Conservation (phyloP, 768 basidiomycete species). For the Strobilomyces echinocephalus region DNA sequence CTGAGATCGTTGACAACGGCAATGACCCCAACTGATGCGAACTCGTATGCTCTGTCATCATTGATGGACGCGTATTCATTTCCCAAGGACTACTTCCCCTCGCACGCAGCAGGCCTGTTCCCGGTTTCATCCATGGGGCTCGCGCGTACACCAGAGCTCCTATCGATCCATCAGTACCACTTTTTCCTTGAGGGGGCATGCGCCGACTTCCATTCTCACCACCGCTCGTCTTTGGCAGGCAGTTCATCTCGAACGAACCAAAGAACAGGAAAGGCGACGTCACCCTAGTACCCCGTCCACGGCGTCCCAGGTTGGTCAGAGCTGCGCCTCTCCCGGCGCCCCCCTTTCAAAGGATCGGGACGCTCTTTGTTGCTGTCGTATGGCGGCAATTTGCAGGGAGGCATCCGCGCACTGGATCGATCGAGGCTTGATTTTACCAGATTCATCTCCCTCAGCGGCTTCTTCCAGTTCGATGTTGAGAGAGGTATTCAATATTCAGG, state of each 20-base stretch:
- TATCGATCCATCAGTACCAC: not conserved
- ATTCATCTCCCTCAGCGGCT: constrained; percentile 9
- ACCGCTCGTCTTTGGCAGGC: constrained; percentile 7
- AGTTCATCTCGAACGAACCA: constrained; percentile 3
- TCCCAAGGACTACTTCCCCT: not conserved
- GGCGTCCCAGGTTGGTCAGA: not conserved
- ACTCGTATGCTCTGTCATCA: not conserved
- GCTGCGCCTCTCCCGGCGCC: not conserved
- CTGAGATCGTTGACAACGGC: constrained; percentile 1
- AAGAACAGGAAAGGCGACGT: constrained; percentile 1
- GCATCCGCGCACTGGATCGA: not conserved
- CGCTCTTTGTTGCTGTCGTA: not conserved
- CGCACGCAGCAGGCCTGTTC: not conserved
- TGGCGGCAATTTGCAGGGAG: constrained; percentile 1
- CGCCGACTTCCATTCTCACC: constrained; percentile 10
- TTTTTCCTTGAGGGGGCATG: not conserved
- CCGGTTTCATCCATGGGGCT: not conserved
- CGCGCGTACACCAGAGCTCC: not conserved
- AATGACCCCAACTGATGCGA: not conserved
- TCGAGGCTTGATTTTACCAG: constrained; percentile 6
- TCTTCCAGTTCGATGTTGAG: constrained; percentile 6
- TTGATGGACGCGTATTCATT: not conserved
- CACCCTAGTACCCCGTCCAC: not conserved
- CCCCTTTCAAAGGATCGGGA: not conserved
- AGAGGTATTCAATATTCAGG: constrained; percentile 2